Percentiles rank a stretch among this genome's conserved stretches.
phyloP scores from a whole-genome alignment of 805 yeast species.

The Starmerella etchellsii region DNA sequence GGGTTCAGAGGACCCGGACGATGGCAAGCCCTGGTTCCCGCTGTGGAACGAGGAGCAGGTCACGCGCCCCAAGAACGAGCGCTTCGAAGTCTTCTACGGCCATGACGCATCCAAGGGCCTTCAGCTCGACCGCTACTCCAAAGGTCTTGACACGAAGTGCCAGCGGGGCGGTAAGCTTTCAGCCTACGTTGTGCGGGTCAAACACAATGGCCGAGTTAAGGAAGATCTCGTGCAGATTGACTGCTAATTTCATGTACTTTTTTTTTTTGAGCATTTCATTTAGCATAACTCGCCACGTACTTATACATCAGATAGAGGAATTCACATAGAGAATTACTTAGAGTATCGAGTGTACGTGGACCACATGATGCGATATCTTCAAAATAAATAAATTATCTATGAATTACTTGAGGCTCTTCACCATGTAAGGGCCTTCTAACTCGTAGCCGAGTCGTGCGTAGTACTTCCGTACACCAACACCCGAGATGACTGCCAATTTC shows the following conservation, averaged over 20 bases:
- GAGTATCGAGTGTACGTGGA: no score
- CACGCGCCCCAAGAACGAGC: conserved; percentile 20
- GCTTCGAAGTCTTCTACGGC: conserved; percentile 55
- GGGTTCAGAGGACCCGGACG: conserved; percentile 37
- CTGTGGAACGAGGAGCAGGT: conserved; percentile 39
- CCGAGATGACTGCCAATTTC: conserved; percentile 87
- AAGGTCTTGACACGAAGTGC: conserved; percentile 77
- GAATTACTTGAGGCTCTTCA: no score
- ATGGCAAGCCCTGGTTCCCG: conserved; percentile 44
- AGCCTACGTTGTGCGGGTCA: conserved; percentile 40
- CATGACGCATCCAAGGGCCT: conserved; percentile 79
- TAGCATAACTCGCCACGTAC: no score
- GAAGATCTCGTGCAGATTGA: conserved; percentile 24
- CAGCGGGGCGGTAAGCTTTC: conserved; percentile 57
- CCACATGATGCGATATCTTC: no score
- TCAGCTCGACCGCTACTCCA: conserved; percentile 47
- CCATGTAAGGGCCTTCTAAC: conserved; percentile 95
- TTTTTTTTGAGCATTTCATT: no score
- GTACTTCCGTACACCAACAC: conserved; percentile 95
- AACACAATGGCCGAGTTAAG: conserved; percentile 19
- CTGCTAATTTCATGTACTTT: conserved; percentile 13
- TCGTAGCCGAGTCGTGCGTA: conserved; percentile 84
- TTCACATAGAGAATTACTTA: no score
- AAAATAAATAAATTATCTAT: no score
- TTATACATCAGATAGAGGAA: no score